Evolutionary conservation across 805 yeast species (phyloP).

Genomic region (Candida cerambycidarum): DNA sequence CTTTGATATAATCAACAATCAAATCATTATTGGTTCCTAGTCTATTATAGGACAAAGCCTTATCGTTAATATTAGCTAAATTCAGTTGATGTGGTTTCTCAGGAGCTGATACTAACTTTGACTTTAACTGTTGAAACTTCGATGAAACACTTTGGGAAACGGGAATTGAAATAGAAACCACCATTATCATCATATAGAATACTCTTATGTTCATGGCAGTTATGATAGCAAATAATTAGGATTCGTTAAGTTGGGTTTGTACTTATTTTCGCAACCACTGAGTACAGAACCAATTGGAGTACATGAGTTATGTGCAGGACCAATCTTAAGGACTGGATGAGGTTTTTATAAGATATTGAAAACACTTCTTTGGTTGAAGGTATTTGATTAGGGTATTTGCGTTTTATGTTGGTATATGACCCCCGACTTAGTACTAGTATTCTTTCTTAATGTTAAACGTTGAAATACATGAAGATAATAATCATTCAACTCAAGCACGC

Average conservation of each 20-base stretch:
- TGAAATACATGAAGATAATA: no score
- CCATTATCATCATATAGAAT: not conserved
- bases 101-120: not conserved
- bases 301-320: not conserved
- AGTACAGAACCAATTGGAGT: not conserved
- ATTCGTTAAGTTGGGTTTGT: no score
- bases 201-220: not conserved
- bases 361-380: no score
- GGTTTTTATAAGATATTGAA: no score
- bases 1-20: slow-evolving; percentile 10
- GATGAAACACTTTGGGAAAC: slow-evolving; percentile 7
- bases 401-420: no score
- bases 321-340: no score
- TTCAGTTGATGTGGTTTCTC: slow-evolving; percentile 7
- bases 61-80: slow-evolving; percentile 6
- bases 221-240: not conserved
- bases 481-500: no score
- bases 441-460: no score
- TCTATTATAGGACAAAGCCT: slow-evolving; percentile 8
- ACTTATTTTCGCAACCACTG: not conserved
- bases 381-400: not conserved
- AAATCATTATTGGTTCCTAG: slow-evolving; percentile 10
- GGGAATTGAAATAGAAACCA: slow-evolving; percentile 3
- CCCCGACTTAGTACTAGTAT: no score
- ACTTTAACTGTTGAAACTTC: slow-evolving; percentile 8